These are phyloP conservation scores for Guadua angustifolia DNA, from an alignment of 176 grass and related monocot genomes.

Conservation along the genomic window DNA sequence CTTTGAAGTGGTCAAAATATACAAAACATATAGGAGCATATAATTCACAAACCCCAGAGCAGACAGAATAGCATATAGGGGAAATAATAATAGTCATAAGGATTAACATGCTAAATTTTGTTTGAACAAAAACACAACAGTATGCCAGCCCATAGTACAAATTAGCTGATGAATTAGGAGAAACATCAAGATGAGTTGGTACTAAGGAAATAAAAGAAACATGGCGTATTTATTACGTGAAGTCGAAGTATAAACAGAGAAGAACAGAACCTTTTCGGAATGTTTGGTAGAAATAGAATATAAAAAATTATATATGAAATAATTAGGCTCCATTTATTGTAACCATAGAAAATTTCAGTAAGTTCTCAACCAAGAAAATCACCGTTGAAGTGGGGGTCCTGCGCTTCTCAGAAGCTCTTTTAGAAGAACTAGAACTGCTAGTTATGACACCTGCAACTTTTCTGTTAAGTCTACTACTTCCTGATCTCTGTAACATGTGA, in stretches of 20 bases:
- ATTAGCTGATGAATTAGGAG: slow-evolving; percentile 4
- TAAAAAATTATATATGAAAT: neutral
- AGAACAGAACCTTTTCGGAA: neutral
- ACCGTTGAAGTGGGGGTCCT: slow-evolving; percentile 68
- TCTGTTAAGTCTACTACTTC: slow-evolving; percentile 66
- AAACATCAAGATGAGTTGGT: neutral
- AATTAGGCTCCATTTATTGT: neutral
- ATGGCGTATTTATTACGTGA: neutral
- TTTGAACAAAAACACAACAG: neutral
- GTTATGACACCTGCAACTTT: slow-evolving; percentile 66
- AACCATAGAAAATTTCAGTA: neutral
- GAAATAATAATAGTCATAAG: slow-evolving; percentile 1
- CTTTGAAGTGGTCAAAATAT: slow-evolving; percentile 1
- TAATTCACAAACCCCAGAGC: neutral
- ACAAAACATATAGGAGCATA: slow-evolving; percentile 18
- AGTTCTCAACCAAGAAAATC: slow-evolving; percentile 36
- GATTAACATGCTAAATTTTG: neutral
- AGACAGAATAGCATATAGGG: slow-evolving; percentile 18
- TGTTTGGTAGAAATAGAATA: neutral
- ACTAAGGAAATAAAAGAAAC: slow-evolving; percentile 12
- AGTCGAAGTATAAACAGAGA: slow-evolving; percentile 17
- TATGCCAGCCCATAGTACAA: neutral
- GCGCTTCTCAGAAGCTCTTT: slow-evolving; percentile 80
- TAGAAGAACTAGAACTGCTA: slow-evolving; percentile 64
- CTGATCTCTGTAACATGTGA: slow-evolving; percentile 64